A percentile compares a stretch with the other conserved stretches of the same genome.
Evolutionary conservation across 2,329 filamentous ascomycete species (phyloP).

Genomic region (Shiraia bambusicola): DNA sequence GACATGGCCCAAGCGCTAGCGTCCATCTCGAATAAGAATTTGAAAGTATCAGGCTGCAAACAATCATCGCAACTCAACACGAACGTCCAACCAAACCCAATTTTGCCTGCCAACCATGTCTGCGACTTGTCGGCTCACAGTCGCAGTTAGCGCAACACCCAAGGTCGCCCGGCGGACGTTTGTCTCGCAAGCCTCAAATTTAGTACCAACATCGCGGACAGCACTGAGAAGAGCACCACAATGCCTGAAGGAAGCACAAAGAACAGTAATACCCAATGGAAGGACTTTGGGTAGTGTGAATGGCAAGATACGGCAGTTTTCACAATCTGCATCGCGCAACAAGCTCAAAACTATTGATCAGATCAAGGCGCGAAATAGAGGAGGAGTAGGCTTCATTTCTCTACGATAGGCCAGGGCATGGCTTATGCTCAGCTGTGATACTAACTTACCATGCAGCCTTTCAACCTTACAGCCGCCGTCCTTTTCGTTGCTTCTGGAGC

Average conservation of each 20-base stretch:
- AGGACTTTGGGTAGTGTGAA: conserved; percentile 7
- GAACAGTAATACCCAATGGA: not conserved
- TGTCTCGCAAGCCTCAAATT: conserved; percentile 18
- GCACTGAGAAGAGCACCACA: conserved; percentile 5
- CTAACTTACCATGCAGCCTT: conserved; percentile 62
- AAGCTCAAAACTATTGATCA: conserved; percentile 42
- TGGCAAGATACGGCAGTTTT: conserved; percentile 26
- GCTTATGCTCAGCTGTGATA: conserved; percentile 4
- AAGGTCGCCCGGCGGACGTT: conserved; percentile 30
- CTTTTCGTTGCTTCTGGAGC: conserved; percentile 80
- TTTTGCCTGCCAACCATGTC: conserved; percentile 22
- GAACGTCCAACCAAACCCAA: conserved; percentile 4
- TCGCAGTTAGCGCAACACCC: conserved; percentile 17
- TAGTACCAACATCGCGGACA: conserved; percentile 13
- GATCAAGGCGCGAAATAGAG: conserved; percentile 38
- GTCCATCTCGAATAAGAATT: conserved; percentile 7
- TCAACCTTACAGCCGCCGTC: conserved; percentile 87
- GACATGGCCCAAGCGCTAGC: conserved; percentile 4
- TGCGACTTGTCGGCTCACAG: conserved; percentile 26
- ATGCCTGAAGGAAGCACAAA: conserved; percentile 18
- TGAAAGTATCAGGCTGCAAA: conserved; percentile 11
- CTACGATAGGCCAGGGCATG: not conserved
- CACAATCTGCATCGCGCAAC: conserved; percentile 28
- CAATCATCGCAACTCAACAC: conserved; percentile 5
- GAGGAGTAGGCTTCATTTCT: conserved; percentile 29